phyloP scores from a whole-genome alignment of 2,329 filamentous ascomycete species.

The Macroventuria anomochaeta region DNA sequence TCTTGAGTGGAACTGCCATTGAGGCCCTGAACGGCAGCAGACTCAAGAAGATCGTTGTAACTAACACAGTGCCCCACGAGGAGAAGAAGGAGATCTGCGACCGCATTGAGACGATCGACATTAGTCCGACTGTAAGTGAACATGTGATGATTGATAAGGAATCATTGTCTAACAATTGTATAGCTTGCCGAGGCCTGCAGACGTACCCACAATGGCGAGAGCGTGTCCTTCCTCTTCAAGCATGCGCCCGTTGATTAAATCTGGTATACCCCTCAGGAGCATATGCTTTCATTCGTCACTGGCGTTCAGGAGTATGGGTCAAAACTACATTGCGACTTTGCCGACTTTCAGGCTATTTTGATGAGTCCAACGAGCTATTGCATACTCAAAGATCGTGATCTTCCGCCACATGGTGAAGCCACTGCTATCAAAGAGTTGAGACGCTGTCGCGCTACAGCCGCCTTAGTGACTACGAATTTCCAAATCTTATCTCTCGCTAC shows the following conservation, averaged over 20 bases:
- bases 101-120: conserved; percentile 88
- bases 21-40: conserved; percentile 81
- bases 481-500: conserved; percentile 19
- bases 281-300: conserved; percentile 15
- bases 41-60: conserved; percentile 81
- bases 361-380: conserved; percentile 12
- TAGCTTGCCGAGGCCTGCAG: conserved; percentile 72
- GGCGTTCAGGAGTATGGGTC: conserved; percentile 27
- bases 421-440: conserved; percentile 18
- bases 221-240: conserved; percentile 73
- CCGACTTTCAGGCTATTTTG: conserved; percentile 9
- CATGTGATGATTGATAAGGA: not conserved
- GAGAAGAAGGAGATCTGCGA: conserved; percentile 81
- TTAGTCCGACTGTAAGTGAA: conserved; percentile 73
- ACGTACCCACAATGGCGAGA: conserved; percentile 74
- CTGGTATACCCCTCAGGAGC: conserved; percentile 14
- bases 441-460: conserved; percentile 21
- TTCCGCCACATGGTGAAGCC: conserved; percentile 19
- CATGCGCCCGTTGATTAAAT: conserved; percentile 63
- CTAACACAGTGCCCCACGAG: conserved; percentile 83
- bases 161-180: conserved; percentile 19
- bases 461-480: conserved; percentile 22
- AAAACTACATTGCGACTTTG: conserved; percentile 17
- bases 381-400: conserved; percentile 9
- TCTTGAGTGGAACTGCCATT: conserved; percentile 86